Base-by-base conservation (phyloP, 2,329 filamentous ascomycete genomes). In the Aspergillus pseudonomiae region DNA sequence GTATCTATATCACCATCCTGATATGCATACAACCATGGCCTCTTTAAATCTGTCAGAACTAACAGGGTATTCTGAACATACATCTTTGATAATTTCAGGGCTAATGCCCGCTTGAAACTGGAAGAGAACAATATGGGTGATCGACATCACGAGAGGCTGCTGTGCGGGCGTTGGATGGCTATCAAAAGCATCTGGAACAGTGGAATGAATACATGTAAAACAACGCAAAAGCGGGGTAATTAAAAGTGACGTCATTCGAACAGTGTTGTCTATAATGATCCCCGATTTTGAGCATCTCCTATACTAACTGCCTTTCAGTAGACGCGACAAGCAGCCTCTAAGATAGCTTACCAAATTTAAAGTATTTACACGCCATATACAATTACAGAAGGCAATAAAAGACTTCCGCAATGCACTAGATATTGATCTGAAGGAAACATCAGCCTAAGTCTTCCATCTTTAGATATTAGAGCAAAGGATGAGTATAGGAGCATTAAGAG, bases 61-160 rank as follows among this genome's bases (percentile, higher is more conserved):
- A 28, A 11, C 1, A 21, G 0, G 16, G 45, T 19, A 2, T 12
- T 46, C 19, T 46, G 32, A 32, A 53, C 82, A 53, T 77, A 90
- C 89, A 69, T 86, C 82, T 68, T 85, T 79, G 9, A 90, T 79
- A 36, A 84, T 79, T 19, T 83, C 82, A 0, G 80, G 68, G 1
- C 80, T 78, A 1, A 81, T 74, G 0, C 79, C 78, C 0, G 85
- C 74, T 71, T 89, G 88, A 80, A 90, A 90, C 65, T 87, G 82
- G 70, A 91, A 89, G 30, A 91, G 79, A 3, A 92, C 89, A 57
- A 91, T 84, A 73, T 92, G 90, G n/a, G 86, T 80, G 68, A 91
- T 82, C 0, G 86, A 73, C 60, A 62, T 62, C 19, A 16, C 9
- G 48, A 19, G 46, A 50, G 7, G 19, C 7, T 46, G 12, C 21